Conservation (phyloP, 2,329 filamentous ascomycete species). For the Orbilia javanica region DNA sequence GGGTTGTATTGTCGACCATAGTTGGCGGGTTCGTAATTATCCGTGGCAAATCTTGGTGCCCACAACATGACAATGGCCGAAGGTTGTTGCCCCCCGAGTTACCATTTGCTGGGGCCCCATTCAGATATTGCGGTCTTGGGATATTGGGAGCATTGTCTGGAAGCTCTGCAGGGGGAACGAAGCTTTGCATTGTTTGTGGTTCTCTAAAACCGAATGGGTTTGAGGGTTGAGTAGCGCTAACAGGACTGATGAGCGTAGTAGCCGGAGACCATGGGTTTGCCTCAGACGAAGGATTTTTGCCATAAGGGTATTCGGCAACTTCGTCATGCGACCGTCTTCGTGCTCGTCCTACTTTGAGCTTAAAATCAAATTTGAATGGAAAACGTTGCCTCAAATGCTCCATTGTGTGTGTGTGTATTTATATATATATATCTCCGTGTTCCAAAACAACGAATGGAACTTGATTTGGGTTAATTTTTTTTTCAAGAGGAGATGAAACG, state of each 20-base stretch:
- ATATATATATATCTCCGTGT: neutral
- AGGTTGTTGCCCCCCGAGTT: neutral
- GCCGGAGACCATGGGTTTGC: neutral
- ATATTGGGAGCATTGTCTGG: neutral
- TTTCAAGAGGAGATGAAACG: neutral
- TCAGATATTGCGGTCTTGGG: slow-evolving; percentile 4
- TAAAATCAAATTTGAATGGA: slow-evolving; percentile 6
- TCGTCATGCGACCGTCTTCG: slow-evolving; percentile 6
- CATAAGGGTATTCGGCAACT: neutral
- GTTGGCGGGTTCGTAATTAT: neutral
- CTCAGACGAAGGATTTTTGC: neutral
- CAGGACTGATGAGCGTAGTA: neutral
- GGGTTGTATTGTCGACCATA: neutral
- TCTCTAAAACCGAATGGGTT: neutral
- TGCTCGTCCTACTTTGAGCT: neutral
- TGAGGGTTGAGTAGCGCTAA: neutral
- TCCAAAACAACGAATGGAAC: neutral
- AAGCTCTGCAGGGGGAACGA: neutral
- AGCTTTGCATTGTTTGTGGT: neutral
- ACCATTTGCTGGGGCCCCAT: neutral
- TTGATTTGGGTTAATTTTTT: neutral
- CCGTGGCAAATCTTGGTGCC: neutral
- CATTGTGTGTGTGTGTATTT: neutral
- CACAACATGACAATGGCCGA: neutral
- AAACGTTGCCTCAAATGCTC: neutral